Base-by-base conservation (phyloP, 2,329 filamentous ascomycete species). In the Lecanoromycetidae sp. region DNA sequence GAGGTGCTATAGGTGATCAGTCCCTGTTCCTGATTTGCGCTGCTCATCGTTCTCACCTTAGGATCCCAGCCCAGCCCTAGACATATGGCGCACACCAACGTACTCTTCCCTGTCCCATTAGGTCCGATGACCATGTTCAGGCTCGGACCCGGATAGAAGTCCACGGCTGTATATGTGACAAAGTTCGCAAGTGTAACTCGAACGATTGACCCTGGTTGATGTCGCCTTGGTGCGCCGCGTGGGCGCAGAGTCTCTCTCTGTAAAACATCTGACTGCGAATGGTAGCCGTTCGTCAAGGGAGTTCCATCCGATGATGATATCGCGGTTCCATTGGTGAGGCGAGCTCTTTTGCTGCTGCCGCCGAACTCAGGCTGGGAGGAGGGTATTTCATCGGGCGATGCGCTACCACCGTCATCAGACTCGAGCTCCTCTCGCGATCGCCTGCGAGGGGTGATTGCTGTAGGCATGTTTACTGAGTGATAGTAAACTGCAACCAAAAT, bases 71-170 rank as follows among this genome's bases (percentile, higher is more conserved):
- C 91, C 22, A 98, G 69, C 2, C 91, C 91, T 12, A 98, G 68
- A 60, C 91, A 96, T 56, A 98, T 94, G 36, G 91, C 91, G 65
- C 91, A 98, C 35, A 98, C 90, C 22, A 98, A 72, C 0, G 91
- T 95, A 66, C 90, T 96, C 67, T 98, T 98, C 46, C 91, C 91
- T 0, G 91, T 96, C 27, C 91, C 91, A 59, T 98, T 98, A n/a
- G 91, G 91, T 0, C 91, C 91, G 56, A 98, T 94, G 44, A 98
- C 82, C 90, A 98, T 96, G 62, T 98, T 98, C 59, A 98, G 66
- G 61, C 85, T 90, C 1, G 91, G 90, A 0, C 91, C 91, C 10
- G 87, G 87, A 49, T 82, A 78, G 63, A 96, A 95, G 55, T 94
- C 88, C 46, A 87, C 90, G 44, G 82, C 79, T 41, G 85, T 87